phyloP scores from a whole-genome alignment of 2,329 filamentous ascomycete genomes.

The Alternaria arborescens region DNA sequence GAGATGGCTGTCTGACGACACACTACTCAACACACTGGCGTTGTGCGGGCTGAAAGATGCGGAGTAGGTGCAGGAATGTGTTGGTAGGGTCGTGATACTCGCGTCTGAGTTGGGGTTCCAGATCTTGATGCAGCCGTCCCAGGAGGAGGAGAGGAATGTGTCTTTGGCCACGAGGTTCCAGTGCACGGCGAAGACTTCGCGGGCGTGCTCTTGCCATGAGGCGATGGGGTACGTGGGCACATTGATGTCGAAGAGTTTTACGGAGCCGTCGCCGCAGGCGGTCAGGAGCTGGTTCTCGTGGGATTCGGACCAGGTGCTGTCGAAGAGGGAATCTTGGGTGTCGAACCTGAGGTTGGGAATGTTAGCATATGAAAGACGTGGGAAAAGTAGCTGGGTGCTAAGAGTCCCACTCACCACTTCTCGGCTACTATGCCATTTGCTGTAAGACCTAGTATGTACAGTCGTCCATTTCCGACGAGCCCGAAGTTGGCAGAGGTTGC shows the following conservation, averaged over 20 bases:
- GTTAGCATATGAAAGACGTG: constrained; percentile 19
- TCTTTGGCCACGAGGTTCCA: constrained; percentile 95
- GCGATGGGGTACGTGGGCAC: constrained; percentile 86
- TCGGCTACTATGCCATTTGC: constrained; percentile 83
- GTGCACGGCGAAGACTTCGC: constrained; percentile 89
- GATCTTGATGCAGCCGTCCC: constrained; percentile 96
- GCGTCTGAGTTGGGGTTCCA: constrained; percentile 83
- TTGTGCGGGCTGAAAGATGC: constrained; percentile 88
- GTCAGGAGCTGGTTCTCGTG: constrained; percentile 94
- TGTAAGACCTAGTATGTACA: constrained; percentile 85
- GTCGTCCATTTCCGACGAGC: constrained; percentile 91
- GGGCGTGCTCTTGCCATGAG: constrained; percentile 91
- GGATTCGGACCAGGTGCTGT: constrained; percentile 92
- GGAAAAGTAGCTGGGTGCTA: neutral
- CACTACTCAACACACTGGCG: constrained; percentile 81
- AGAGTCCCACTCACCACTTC: constrained; percentile 68
- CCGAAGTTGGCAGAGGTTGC: constrained; percentile 94
- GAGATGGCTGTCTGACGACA: constrained; percentile 87
- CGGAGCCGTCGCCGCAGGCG: constrained; percentile 89
- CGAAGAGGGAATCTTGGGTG: constrained; percentile 96
- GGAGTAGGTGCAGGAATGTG: constrained; percentile 93
- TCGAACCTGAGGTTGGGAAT: constrained; percentile 72
- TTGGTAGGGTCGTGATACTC: constrained; percentile 85
- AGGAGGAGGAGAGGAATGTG: constrained; percentile 88
- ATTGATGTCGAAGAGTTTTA: constrained; percentile 91